Base-by-base conservation (phyloP, 2,329 filamentous ascomycete species). In the Trichothecium sympodiale region DNA sequence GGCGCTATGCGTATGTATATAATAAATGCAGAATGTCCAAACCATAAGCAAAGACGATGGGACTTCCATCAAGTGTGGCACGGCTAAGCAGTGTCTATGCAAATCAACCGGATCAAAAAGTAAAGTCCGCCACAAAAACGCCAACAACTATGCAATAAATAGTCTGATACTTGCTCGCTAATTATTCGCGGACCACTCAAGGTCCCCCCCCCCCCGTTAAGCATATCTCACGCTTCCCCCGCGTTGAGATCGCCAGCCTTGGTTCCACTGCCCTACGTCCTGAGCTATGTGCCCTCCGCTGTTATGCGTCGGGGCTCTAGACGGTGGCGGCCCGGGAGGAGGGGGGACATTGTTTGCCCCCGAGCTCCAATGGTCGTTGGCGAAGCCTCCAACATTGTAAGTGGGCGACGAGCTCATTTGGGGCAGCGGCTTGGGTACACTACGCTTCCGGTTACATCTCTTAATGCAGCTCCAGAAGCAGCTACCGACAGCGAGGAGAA, bases 401-500 rank as follows among this genome's bases (percentile, higher is more conserved):
- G 41, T 35, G 7, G 50, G 51, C 51, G 50, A 53, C 27, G 33
- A 36, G 17, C 31, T 40, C 51, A 50, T 48, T 30, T 48, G 40
- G 15, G 46, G 43, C 25, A 44, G 8, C 20, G 27, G 44, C 38
- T 52, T 55, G 25, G 46, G 39, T 23, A 41, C 40, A n/a, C 27
- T 13, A 25, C 31, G 16, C 32, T 42, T 49, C 31, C 48, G 43
- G n/a, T 44, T 45, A 32, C 42, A 37, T 6, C 41, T 34, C 16
- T 46, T 43, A 33, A 35, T 36, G 49, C 48, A 71, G 46, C 67
- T 69, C 40, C 69, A 60, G 47, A 79, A 68, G 59, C 86, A 94
- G 51, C 70, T 71, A 9, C 80, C 45, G 34, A 95, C 62, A 25
- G 71, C 67, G 31, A 94, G 14, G 14, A 93, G 51, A 5, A 94